Percentiles rank a stretch among this genome's conserved stretches.
These are phyloP conservation scores for Epichloe glyceriae DNA, from an alignment of 2,329 filamentous ascomycete species.

Conservation along the genomic window DNA sequence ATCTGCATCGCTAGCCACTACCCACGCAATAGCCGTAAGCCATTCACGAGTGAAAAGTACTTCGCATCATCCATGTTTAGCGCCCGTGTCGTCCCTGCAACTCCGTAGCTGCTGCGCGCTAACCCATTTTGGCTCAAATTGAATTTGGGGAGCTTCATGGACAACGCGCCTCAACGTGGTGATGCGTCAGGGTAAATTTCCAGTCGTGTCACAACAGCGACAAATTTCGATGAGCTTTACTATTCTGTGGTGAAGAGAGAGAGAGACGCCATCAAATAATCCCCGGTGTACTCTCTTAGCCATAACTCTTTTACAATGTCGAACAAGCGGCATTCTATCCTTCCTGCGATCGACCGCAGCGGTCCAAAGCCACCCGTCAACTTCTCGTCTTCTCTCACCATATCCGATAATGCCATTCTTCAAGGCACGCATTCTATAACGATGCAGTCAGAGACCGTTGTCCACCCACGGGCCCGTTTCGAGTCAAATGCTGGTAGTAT, in stretches of 20 bases:
- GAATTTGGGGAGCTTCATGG: background rate
- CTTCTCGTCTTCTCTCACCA: constrained; percentile 46
- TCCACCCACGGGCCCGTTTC: constrained; percentile 77
- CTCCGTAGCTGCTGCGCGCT: background rate
- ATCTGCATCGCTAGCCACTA: constrained; percentile 18
- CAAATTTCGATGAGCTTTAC: too few relatives aligned
- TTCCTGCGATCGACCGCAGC: constrained; percentile 37
- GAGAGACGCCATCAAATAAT: too few relatives aligned
- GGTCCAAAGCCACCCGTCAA: constrained; percentile 48
- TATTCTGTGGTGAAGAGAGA: too few relatives aligned
- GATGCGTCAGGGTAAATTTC: too few relatives aligned
- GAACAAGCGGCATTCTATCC: constrained; percentile 42
- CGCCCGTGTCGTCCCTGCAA: background rate
- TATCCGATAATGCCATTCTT: constrained; percentile 49
- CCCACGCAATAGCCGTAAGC: background rate
- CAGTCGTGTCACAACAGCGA: too few relatives aligned
- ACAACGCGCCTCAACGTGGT: background rate
- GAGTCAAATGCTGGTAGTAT: constrained; percentile 70
- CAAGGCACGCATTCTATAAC: constrained; percentile 66
- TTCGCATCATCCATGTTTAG: background rate
- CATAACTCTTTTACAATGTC: constrained; percentile 18
- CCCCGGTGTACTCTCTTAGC: too few relatives aligned
- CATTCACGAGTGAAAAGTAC: background rate
- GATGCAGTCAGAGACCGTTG: constrained; percentile 61
- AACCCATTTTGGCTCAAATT: background rate